A percentile compares a stretch with the other conserved stretches of the same genome.
Conservation (phyloP, 257 asterid species). For the Datura wrightii region DNA sequence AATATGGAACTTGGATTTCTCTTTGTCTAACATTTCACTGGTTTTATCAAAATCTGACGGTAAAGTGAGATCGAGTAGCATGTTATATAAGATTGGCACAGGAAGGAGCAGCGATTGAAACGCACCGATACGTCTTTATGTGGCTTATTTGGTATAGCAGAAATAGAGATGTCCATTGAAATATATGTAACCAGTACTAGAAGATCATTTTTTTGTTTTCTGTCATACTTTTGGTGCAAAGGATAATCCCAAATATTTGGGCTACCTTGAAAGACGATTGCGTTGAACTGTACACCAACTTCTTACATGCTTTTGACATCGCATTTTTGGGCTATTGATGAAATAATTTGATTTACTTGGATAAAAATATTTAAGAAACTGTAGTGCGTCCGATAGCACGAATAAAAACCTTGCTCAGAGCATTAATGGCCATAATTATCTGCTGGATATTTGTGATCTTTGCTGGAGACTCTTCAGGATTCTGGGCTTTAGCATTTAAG, state of each 20-base stretch:
- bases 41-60: not conserved
- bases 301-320: not conserved
- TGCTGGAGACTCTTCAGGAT: constrained; percentile 56
- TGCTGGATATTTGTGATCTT: constrained; percentile 73
- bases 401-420: constrained; percentile 90
- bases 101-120: not conserved
- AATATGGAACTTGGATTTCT: not conserved
- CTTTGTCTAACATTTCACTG: constrained; percentile 8
- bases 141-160: constrained; percentile 13
- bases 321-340: not conserved
- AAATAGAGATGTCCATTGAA: not conserved
- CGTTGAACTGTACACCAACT: constrained; percentile 2
- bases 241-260: constrained; percentile 1
- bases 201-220: not conserved
- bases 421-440: constrained; percentile 86
- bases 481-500: constrained; percentile 64
- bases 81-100: not conserved
- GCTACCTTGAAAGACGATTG: constrained; percentile 11
- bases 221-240: constrained; percentile 5
- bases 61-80: not conserved
- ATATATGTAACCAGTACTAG: not conserved
- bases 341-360: constrained; percentile 4
- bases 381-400: constrained; percentile 9
- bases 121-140: not conserved
- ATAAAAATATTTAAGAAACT: too few species aligned